Conservation (phyloP, 176 grass and related monocot species). For the Canna indica region DNA sequence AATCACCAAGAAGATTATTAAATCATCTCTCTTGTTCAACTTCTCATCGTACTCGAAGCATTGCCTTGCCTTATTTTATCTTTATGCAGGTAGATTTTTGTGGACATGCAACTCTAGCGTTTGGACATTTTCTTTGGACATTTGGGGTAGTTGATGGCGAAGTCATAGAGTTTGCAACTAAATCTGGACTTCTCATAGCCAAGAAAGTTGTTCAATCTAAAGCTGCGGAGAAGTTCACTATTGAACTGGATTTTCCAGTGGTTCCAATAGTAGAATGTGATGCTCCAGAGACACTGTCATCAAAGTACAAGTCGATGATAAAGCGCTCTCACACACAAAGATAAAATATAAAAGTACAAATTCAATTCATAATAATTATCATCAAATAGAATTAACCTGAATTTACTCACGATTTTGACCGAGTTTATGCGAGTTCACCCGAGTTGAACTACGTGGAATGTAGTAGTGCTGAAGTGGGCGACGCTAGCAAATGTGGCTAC, state of each 20-base stretch:
- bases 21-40: neutral
- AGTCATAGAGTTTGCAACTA: conserved; percentile 47
- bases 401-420: no score
- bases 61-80: neutral
- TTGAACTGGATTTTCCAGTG: conserved; percentile 62
- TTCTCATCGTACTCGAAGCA: neutral
- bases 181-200: conserved; percentile 50
- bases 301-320: no score
- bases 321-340: no score
- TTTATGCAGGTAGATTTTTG: conserved; percentile 33
- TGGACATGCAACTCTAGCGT: conserved; percentile 59
- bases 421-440: no score
- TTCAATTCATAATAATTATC: no score
- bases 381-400: no score
- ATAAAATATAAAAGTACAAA: no score
- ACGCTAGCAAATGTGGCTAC: no score
- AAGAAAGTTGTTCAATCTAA: conserved; percentile 23
- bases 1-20: neutral
- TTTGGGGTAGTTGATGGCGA: conserved; percentile 22
- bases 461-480: no score
- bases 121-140: conserved; percentile 47
- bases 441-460: no score
- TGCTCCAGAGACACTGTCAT: conserved; percentile 25
- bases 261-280: conserved; percentile 29
- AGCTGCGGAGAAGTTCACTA: conserved; percentile 31